phyloP scores from a whole-genome alignment of 805 yeast genomes.

The Candida morakotiae region DNA sequence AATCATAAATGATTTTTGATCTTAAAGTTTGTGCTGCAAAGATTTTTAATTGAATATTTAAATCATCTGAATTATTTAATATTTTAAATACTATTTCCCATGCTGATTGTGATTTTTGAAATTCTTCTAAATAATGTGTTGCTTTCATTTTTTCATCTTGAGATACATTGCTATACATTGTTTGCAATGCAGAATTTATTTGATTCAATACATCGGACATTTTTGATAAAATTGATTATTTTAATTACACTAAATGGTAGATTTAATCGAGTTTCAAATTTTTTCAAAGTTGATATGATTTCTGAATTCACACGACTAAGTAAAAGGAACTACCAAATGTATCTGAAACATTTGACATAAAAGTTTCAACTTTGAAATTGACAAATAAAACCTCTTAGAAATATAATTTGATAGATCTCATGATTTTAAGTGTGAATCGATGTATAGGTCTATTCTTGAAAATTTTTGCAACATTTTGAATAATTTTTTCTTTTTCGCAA shows the following conservation, averaged over 20 bases:
- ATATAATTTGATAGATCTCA: no score
- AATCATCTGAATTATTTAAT: conserved; percentile 28
- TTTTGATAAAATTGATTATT: background rate
- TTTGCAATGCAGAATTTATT: conserved; percentile 42
- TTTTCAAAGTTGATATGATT: background rate
- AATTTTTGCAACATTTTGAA: no score
- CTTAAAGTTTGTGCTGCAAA: conserved; percentile 92
- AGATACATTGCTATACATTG: conserved; percentile 42
- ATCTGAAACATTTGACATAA: no score
- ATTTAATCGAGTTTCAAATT: background rate
- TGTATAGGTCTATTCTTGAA: no score
- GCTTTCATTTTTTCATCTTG: conserved; percentile 49
- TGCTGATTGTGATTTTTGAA: conserved; percentile 79
- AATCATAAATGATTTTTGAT: conserved; percentile 79
- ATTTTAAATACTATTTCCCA: conserved; percentile 70
- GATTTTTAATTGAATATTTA: conserved; percentile 56
- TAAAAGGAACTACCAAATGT: background rate
- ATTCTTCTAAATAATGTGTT: conserved; percentile 60
- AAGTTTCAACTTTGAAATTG: no score
- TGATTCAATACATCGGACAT: conserved; percentile 15
- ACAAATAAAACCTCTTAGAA: no score
- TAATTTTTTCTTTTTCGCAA: no score
- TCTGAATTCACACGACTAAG: background rate
- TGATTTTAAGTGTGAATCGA: no score
- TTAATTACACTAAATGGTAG: background rate